Conservation (phyloP, 768 basidiomycete species). For the Tephrocybe sp. region DNA sequence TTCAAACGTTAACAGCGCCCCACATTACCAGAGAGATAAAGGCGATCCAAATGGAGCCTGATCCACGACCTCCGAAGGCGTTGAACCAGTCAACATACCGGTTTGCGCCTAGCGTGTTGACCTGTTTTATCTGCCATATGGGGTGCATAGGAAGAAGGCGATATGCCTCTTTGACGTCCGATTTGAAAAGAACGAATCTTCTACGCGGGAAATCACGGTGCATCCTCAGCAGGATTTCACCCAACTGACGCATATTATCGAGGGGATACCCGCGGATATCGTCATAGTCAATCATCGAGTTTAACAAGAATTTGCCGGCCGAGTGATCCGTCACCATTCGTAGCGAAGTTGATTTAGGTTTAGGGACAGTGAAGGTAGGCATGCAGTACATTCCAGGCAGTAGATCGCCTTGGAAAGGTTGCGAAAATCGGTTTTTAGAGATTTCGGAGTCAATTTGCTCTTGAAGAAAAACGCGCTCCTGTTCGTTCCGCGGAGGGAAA, state of each 20-base stretch:
- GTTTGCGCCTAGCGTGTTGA: conserved; percentile 25
- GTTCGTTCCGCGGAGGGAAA: too few species aligned
- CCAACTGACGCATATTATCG: background rate
- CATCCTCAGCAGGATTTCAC: background rate
- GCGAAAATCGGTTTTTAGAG: background rate
- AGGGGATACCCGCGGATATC: background rate
- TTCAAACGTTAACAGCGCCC: too few species aligned
- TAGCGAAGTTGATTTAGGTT: background rate
- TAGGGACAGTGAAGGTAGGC: background rate
- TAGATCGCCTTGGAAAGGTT: background rate
- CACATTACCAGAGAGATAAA: conserved; percentile 31
- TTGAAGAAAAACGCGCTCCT: background rate
- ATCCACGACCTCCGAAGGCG: conserved; percentile 29
- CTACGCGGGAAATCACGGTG: background rate
- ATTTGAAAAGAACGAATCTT: conserved; percentile 31
- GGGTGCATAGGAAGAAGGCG: conserved; percentile 28
- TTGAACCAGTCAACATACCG: conserved; percentile 29
- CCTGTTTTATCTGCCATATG: conserved; percentile 31
- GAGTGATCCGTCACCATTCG: conserved; percentile 4
- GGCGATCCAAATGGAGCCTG: conserved; percentile 22
- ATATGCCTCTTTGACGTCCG: conserved; percentile 36
- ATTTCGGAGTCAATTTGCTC: background rate
- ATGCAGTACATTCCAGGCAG: background rate
- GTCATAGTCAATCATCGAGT: background rate
- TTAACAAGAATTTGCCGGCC: background rate